Base-by-base conservation (phyloP, 345 rosid species). In the Euphorbia peplus region DNA sequence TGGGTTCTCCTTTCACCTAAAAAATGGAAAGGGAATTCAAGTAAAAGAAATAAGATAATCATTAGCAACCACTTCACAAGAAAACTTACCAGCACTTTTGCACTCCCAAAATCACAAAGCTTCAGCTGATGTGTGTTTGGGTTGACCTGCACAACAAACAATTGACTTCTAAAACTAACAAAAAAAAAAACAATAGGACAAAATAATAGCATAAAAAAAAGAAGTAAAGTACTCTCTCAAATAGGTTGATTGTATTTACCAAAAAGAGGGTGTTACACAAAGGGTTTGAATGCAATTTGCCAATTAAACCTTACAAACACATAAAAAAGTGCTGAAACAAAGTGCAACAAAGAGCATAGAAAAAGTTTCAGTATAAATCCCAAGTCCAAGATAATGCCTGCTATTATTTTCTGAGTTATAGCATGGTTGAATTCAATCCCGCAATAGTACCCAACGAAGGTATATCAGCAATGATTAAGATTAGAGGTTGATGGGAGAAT, bases 61-160 rank as follows among this genome's bases (percentile, higher is more conserved):
- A 59, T 26, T 15, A 30, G 50, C 29, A 73, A 30, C 64, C 32
- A 52, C 28, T 53, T 50, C 30, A 47, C 28, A 58, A 61, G 37
- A 39, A 70, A 73, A 47, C 78, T 78, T 80, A 93, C 98, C 85
- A 93, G 69, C 75, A 89, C 87, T 84, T 93, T 93, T 16, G 98
- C 98, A 73, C 98, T 93, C 63, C 98, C 98, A 71, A 93, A 93
- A 80, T 93, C 98, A 73, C 98, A 93, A 52, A 93, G 77, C 75
- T 93, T 93, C 37, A 90, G 83, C 80, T 93, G 96, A 80, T 93
- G 98, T 0, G 96, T 87, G 54, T 85, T 88, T 9, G 88, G 96
- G 82, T 93, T 90, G 68, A 93, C 98, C 98, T 90, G 81, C 67
- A 72, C 63, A 68, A 79, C 30, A 32, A 68, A n/a, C 42, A 63